These are phyloP conservation scores for Rhizophagus clarus DNA, from an alignment of 192 early-diverging fungal genomes.

Conservation along the genomic window DNA sequence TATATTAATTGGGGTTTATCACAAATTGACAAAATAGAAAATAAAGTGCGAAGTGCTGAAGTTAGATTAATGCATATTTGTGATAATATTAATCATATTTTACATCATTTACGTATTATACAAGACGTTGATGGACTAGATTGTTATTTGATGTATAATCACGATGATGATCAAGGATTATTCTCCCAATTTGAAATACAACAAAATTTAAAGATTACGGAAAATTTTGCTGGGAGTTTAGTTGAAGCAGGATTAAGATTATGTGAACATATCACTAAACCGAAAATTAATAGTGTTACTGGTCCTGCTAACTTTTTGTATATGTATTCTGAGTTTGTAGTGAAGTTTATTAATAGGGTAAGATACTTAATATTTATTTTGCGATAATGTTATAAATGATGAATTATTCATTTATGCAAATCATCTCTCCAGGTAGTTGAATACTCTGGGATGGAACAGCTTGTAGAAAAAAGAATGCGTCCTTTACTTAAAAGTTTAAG, in stretches of 20 bases:
- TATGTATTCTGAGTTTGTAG: conserved; percentile 21
- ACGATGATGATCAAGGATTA: not conserved
- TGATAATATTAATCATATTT: conserved; percentile 15
- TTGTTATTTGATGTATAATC: not conserved
- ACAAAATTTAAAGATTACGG: conserved; percentile 13
- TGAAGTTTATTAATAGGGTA: conserved; percentile 20
- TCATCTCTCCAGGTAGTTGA: not conserved
- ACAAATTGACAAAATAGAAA: conserved; percentile 19
- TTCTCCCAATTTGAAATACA: not conserved
- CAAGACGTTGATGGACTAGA: conserved; percentile 14
- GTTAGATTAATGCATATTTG: conserved; percentile 23
- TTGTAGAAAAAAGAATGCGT: conserved; percentile 18
- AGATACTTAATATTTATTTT: not conserved
- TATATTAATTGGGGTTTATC: conserved; percentile 15
- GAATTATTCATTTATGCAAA: not conserved
- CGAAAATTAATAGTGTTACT: conserved; percentile 6
- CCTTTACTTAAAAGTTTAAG: conserved; percentile 8
- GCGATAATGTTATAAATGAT: not conserved
- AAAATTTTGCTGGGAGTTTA: conserved; percentile 9
- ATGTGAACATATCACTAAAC: conserved; percentile 25
- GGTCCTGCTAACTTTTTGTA: conserved; percentile 9
- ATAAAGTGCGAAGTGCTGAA: conserved; percentile 18
- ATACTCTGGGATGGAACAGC: conserved; percentile 11
- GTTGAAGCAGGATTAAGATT: conserved; percentile 25
- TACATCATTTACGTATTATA: conserved; percentile 20